These are phyloP conservation scores for Tephrocybe sp. DNA, from an alignment of 768 basidiomycete species.

Conservation along the genomic window DNA sequence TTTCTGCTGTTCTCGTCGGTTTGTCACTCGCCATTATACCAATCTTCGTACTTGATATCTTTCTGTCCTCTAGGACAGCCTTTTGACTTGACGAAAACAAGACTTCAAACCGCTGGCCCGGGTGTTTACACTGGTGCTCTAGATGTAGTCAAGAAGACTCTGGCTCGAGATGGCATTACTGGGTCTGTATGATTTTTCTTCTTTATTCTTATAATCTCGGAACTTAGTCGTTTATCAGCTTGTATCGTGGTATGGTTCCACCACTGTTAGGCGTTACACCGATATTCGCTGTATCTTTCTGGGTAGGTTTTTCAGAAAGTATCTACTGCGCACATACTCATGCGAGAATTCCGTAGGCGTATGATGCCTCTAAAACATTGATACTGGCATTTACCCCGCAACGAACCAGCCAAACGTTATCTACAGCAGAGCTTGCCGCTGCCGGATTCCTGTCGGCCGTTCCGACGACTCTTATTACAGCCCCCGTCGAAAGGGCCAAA, in stretches of 20 bases:
- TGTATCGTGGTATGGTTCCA: slow-evolving; percentile 93
- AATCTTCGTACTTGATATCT: not conserved
- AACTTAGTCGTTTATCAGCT: slow-evolving; percentile 39
- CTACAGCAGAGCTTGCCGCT: slow-evolving; percentile 77
- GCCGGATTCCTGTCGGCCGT: slow-evolving; percentile 96
- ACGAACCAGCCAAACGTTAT: slow-evolving; percentile 60
- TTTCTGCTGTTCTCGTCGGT: slow-evolving; percentile 89
- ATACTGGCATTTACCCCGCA: slow-evolving; percentile 81
- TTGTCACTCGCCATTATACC: slow-evolving; percentile 26
- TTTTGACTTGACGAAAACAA: slow-evolving; percentile 96
- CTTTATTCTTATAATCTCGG: not conserved
- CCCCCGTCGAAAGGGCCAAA: slow-evolving; percentile 95
- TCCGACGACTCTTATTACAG: slow-evolving; percentile 90
- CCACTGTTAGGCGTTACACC: slow-evolving; percentile 95
- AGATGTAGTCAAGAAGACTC: slow-evolving; percentile 88
- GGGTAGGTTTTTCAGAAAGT: slow-evolving; percentile 54
- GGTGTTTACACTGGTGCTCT: slow-evolving; percentile 90
- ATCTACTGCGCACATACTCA: not conserved
- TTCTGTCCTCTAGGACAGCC: slow-evolving; percentile 71
- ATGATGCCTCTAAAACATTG: slow-evolving; percentile 88
- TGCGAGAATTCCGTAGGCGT: slow-evolving; percentile 56
- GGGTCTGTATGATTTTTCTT: slow-evolving; percentile 62
- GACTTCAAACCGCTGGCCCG: slow-evolving; percentile 87
- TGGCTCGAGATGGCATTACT: slow-evolving; percentile 86
- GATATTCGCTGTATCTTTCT: slow-evolving; percentile 97